Conservation (phyloP, 2,329 filamentous ascomycete species). For the Sclerotinia minor region DNA sequence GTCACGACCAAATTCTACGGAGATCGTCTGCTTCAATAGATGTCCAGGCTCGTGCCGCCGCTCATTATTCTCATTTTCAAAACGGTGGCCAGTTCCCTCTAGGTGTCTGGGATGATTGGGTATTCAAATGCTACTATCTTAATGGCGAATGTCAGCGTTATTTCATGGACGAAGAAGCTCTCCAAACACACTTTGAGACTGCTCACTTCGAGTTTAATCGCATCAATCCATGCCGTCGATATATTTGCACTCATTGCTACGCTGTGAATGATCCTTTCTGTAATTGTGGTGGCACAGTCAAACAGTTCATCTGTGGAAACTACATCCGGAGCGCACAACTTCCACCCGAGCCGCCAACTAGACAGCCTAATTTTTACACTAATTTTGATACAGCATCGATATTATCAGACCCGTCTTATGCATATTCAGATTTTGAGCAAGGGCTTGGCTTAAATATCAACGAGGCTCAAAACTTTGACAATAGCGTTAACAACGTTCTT, state of each 20-base stretch:
- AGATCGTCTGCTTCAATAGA: conserved; percentile 16
- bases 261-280: conserved; percentile 22
- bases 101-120: conserved; percentile 27
- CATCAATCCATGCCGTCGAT: conserved; percentile 32
- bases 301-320: conserved; percentile 37
- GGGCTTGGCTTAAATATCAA: conserved; percentile 8
- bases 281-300: conserved; percentile 29
- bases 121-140: conserved; percentile 32
- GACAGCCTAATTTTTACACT: conserved; percentile 18
- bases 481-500: background rate
- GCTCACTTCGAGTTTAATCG: conserved; percentile 37
- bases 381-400: conserved; percentile 4
- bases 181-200: conserved; percentile 36
- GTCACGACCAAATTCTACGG: conserved; percentile 14
- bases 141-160: conserved; percentile 29
- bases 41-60: conserved; percentile 1
- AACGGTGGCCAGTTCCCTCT: conserved; percentile 33
- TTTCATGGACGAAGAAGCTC: conserved; percentile 29
- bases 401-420: conserved; percentile 9
- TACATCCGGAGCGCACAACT: conserved; percentile 31
- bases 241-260: conserved; percentile 30
- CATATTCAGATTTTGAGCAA: background rate
- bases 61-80: conserved; percentile 29
- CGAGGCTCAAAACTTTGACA: background rate
- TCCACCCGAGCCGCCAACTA: conserved; percentile 28